phyloP scores from a whole-genome alignment of 352 stramenopile genomes.

The Porosira glacialis region DNA sequence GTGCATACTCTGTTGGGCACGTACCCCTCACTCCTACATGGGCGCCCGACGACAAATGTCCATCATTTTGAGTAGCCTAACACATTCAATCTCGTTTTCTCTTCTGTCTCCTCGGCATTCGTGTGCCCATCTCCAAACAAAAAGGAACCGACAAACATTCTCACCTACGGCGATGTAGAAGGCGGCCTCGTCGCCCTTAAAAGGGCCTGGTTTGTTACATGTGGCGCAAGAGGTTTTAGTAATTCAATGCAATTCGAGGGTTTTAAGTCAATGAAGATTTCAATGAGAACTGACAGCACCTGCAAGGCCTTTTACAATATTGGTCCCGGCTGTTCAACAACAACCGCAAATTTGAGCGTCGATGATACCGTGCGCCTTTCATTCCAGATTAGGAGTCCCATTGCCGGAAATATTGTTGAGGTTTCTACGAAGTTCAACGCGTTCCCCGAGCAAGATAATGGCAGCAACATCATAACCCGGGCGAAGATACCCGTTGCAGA shows the following conservation, averaged over 20 bases:
- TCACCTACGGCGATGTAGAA: constrained; percentile 47
- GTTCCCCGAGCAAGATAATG: constrained; percentile 20
- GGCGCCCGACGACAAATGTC: too few species aligned
- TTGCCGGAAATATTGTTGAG: constrained; percentile 29
- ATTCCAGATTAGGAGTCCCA: constrained; percentile 20
- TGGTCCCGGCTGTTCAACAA: constrained; percentile 8
- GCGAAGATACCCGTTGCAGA: constrained; percentile 18
- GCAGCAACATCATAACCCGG: constrained; percentile 32
- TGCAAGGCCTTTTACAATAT: constrained; percentile 40
- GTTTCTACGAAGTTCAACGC: constrained; percentile 38
- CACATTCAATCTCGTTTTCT: too few species aligned
- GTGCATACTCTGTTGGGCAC: too few species aligned
- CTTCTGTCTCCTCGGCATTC: too few species aligned
- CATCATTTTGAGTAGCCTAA: too few species aligned
- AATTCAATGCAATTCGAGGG: constrained; percentile 15
- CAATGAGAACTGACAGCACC: too few species aligned
- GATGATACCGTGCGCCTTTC: constrained; percentile 37
- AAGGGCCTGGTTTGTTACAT: constrained; percentile 7
- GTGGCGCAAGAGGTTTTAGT: constrained; percentile 1
- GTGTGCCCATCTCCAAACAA: too few species aligned
- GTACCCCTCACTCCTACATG: too few species aligned
- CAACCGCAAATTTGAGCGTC: constrained; percentile 12
- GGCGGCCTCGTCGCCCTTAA: background rate
- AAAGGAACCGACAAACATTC: constrained; percentile 22
- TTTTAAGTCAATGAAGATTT: too few species aligned